Evolutionary conservation across 345 rosid species (phyloP), one percentile per base, ranked within the genome.

Genomic region (Excoecaria agallocha): DNA sequence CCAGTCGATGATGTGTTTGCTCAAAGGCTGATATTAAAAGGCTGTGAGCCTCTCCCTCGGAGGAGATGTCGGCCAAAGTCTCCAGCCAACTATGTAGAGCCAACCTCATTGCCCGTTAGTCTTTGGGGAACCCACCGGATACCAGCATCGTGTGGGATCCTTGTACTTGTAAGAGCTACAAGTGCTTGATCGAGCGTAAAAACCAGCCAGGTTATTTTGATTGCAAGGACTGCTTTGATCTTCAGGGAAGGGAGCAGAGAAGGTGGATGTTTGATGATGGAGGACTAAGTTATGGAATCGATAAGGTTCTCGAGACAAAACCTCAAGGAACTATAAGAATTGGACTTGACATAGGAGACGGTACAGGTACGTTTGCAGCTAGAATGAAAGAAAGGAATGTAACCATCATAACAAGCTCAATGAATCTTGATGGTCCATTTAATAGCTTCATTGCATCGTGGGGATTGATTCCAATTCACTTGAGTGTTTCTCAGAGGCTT

Each of bases 401-500:
- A 20, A 86, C 88, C 37, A 78, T 86, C 56, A 68, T 86, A 25
- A 85, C 89, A 3, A 84, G 72, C 50, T 68, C 89, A 35, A 83
- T 84, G 85, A 89, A 89, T 63, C 59, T 83, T 5, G 89, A 83
- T 48, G 88, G 86, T 50, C 89, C 93, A 0, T 89, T 87, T 81
- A 85, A 82, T 71, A 80, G 77, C 83, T 83, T 87, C 63, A 84
- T 87, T 22, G 87, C 89, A 0, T 83, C 88, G 4, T 65, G 88
- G 64, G 89, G 90, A 0, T 50, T 89, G 77, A 80, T 86, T 48
- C 66, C 86, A 8, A 71, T 84, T 73, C 87, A 87, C 55, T 57
- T 83, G 8, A 85, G 83, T 58, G 77, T 87, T 24, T 82, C 87
- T 0, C 85, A 85, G 61, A 79, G 88, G 84, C 87, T 87, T 43